A percentile compares a stretch with the other conserved stretches of the same genome.
Conservation (phyloP, 805 yeast species). For the Saturnispora diversa region DNA sequence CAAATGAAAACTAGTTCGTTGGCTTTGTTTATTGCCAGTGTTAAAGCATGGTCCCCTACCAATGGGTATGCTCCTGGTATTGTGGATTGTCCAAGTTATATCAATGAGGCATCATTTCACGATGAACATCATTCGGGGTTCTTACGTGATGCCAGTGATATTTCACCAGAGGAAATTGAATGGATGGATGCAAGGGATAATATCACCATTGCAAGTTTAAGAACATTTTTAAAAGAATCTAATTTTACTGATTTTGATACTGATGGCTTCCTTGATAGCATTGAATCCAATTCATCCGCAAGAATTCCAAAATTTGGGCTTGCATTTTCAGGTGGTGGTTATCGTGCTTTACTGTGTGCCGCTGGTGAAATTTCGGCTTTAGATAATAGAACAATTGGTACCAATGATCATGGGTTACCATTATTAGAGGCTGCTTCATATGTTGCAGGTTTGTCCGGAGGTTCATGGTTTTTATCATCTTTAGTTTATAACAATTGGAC, state of each 20-base stretch:
- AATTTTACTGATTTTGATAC: slow-evolving; percentile 43
- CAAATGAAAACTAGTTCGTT: background rate
- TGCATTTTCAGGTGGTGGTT: slow-evolving; percentile 83
- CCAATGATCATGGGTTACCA: slow-evolving; percentile 50
- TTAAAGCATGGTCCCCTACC: slow-evolving; percentile 43
- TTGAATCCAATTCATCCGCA: slow-evolving; percentile 31
- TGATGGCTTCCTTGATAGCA: slow-evolving; percentile 32
- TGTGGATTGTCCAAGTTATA: slow-evolving; percentile 43
- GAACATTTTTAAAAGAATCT: slow-evolving; percentile 38
- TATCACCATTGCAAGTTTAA: slow-evolving; percentile 38
- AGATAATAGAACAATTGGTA: slow-evolving; percentile 59
- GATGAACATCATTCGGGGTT: slow-evolving; percentile 20
- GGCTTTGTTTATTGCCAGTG: background rate
- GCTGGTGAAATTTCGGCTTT: slow-evolving; percentile 78
- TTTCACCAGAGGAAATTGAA: slow-evolving; percentile 39
- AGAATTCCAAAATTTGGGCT: slow-evolving; percentile 39
- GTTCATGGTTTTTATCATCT: slow-evolving; percentile 73
- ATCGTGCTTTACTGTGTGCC: slow-evolving; percentile 78
- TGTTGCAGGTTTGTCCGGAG: slow-evolving; percentile 74
- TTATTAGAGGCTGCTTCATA: slow-evolving; percentile 70
- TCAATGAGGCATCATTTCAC: slow-evolving; percentile 16
- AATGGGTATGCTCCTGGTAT: slow-evolving; percentile 55
- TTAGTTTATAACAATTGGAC: slow-evolving; percentile 66
- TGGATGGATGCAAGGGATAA: slow-evolving; percentile 47
- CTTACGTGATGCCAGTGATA: slow-evolving; percentile 38